A percentile compares a stretch with the other conserved stretches of the same genome.
Conservation (phyloP, 2,329 filamentous ascomycete genomes). For the Ceratocystis lukuohia region DNA sequence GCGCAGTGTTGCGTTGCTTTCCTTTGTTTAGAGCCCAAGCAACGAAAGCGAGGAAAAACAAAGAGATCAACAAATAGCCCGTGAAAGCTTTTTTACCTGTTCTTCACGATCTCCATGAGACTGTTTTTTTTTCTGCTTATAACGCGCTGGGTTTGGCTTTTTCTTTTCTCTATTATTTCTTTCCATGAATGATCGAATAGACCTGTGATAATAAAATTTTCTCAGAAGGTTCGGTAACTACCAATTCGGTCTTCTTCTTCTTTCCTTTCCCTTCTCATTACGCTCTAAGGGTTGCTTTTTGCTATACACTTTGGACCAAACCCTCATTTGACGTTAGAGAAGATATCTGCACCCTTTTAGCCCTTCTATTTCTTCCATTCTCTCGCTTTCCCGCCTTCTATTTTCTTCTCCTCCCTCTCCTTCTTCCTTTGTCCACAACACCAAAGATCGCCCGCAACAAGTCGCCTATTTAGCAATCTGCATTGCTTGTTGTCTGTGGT, state of each 20-base stretch:
- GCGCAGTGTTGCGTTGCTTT: background rate
- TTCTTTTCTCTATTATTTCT: background rate
- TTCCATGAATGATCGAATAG: no score
- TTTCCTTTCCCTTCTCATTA: background rate
- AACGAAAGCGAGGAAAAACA: background rate
- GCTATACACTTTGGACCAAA: background rate
- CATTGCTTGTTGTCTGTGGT: background rate
- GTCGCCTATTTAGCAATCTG: background rate
- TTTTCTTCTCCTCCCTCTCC: background rate
- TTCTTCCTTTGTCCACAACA: background rate
- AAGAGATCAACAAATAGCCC: background rate
- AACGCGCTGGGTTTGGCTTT: background rate
- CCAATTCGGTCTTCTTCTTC: background rate
- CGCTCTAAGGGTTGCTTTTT: background rate
- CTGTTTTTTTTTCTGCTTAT: background rate
- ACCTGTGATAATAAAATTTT: no score
- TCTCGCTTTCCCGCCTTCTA: background rate
- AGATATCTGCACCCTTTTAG: background rate
- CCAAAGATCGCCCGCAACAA: background rate
- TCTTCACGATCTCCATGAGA: background rate
- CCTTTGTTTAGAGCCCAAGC: conserved; percentile 1
- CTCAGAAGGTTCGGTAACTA: background rate
- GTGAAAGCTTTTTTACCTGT: background rate
- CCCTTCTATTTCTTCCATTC: background rate
- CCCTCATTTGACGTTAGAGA: background rate